Evolutionary conservation across 345 rosid genomes (phyloP).

Genomic region (Microcos paniculata): DNA sequence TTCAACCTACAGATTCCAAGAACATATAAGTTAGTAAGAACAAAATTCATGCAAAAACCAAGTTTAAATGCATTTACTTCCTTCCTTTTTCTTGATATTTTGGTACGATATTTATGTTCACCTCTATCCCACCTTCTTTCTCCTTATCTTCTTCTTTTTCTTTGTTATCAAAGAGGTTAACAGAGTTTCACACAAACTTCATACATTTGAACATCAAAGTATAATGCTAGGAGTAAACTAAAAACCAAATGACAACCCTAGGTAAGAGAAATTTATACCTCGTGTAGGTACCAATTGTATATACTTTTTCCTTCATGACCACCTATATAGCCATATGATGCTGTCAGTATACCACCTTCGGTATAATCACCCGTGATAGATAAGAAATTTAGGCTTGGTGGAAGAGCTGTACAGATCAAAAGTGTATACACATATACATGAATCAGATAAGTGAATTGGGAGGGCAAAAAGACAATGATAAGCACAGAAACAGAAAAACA

Average conservation of each 20-base stretch:
- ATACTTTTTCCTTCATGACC: conserved; percentile 94
- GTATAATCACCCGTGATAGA: conserved; percentile 84
- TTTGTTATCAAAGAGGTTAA: neutral
- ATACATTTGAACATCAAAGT: neutral
- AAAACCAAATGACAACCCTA: conserved; percentile 6
- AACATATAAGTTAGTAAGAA: conserved; percentile 4
- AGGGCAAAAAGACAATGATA: neutral
- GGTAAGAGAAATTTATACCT: conserved; percentile 48
- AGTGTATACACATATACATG: neutral
- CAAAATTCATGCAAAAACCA: neutral
- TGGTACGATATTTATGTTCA: neutral
- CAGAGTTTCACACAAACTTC: conserved; percentile 16
- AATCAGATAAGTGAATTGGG: conserved; percentile 12
- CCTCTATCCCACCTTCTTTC: neutral
- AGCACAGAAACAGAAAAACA: neutral
- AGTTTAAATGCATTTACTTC: neutral
- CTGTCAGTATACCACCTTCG: conserved; percentile 85
- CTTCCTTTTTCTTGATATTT: neutral
- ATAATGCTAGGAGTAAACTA: neutral
- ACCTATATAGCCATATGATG: conserved; percentile 95
- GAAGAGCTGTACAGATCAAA: conserved; percentile 67
- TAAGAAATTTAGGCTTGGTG: conserved; percentile 91
- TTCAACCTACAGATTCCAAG: conserved; percentile 52
- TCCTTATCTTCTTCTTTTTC: neutral
- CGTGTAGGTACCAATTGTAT: conserved; percentile 87